phyloP scores from a whole-genome alignment of 2,329 filamentous ascomycete genomes.

The Venturia asperata region DNA sequence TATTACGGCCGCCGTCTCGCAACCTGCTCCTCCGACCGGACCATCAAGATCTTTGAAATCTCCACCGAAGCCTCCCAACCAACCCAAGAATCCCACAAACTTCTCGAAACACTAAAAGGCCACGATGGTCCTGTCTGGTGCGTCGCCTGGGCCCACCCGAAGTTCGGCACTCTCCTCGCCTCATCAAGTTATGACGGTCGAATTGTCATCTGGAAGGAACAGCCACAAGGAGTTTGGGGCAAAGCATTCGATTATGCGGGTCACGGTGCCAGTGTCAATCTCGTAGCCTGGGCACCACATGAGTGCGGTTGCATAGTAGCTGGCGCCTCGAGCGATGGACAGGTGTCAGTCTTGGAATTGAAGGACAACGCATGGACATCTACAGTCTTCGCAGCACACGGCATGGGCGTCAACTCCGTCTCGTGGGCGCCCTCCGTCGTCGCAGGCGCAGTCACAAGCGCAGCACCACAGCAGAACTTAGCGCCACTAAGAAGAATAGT shows the following conservation, averaged over 20 bases:
- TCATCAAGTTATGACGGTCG: constrained; percentile 96
- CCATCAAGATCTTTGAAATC: constrained; percentile 98
- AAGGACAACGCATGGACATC: constrained; percentile 92
- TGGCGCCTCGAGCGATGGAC: constrained; percentile 88
- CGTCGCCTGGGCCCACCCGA: constrained; percentile 92
- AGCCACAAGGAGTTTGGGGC: constrained; percentile 41
- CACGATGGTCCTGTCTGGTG: constrained; percentile 98
- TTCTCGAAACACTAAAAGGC: constrained; percentile 90
- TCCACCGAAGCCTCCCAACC: constrained; percentile 53
- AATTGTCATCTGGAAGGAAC: constrained; percentile 97
- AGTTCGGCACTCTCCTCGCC: constrained; percentile 96
- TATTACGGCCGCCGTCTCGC: constrained; percentile 96
- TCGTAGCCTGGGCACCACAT: constrained; percentile 95
- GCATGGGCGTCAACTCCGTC: constrained; percentile 89
- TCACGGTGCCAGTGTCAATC: constrained; percentile 94
- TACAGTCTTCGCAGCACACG: constrained; percentile 83
- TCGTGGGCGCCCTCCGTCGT: constrained; percentile 85
- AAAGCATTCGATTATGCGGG: constrained; percentile 88
- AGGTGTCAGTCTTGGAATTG: constrained; percentile 91
- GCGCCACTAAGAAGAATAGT: constrained; percentile 69
- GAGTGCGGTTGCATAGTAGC: constrained; percentile 92
- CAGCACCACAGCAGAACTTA: constrained; percentile 29
- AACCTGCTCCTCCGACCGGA: constrained; percentile 96
- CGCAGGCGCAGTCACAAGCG: constrained; percentile 75
- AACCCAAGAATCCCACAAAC: constrained; percentile 59